Evolutionary conservation across 2,329 filamentous ascomycete genomes (phyloP).

Genomic region (Alternaria ethzedia): DNA sequence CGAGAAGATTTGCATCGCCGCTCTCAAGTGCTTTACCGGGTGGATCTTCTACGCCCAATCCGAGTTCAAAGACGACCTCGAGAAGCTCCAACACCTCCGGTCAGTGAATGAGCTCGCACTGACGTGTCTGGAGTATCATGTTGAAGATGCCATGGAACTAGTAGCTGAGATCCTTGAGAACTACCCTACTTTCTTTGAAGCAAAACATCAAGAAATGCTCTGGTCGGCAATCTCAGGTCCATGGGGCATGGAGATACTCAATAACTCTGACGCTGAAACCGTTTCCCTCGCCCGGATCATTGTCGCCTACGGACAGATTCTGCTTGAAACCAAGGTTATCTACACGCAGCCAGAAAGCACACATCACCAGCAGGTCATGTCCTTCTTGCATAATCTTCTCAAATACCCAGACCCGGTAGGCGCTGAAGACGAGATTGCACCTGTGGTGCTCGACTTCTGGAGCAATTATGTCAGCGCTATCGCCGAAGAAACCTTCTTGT

Average conservation of each 20-base stretch:
- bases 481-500: constrained; percentile 59
- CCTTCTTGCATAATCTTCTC: constrained; percentile 68
- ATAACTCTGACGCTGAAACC: constrained; percentile 44
- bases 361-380: constrained; percentile 44
- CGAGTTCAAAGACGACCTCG: constrained; percentile 63
- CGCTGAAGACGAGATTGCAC: constrained; percentile 76
- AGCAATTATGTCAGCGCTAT: constrained; percentile 73
- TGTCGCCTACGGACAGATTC: constrained; percentile 43
- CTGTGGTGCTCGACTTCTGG: constrained; percentile 81
- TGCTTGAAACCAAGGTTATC: constrained; percentile 40
- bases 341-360: constrained; percentile 57
- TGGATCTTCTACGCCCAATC: constrained; percentile 78
- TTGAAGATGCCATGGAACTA: constrained; percentile 48
- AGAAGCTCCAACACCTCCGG: constrained; percentile 65
- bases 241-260: constrained; percentile 46
- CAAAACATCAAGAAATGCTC: constrained; percentile 40
- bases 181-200: constrained; percentile 44
- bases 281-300: constrained; percentile 45
- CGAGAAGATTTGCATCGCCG: constrained; percentile 43
- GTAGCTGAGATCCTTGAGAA: constrained; percentile 45
- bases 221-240: constrained; percentile 43
- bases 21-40: constrained; percentile 51
- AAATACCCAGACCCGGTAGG: constrained; percentile 70
- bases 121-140: constrained; percentile 65
- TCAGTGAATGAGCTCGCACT: constrained; percentile 67